Conservation (phyloP, 257 asterid genomes). For the Ilex aquifolium region DNA sequence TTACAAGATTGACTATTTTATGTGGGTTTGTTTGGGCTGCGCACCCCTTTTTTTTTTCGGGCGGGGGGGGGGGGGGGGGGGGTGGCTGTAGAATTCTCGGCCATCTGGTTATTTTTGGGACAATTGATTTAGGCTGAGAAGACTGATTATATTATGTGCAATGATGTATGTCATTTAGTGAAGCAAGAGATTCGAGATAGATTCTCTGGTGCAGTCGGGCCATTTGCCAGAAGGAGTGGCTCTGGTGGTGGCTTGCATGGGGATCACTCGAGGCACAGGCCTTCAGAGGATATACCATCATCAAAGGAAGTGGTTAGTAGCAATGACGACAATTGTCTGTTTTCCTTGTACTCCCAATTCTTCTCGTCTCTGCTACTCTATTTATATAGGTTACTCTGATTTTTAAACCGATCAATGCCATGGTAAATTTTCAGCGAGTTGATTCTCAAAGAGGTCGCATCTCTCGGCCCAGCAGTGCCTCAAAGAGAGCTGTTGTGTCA, state of each 20-base stretch:
- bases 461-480: constrained; percentile 52
- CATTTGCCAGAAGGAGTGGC: constrained; percentile 47
- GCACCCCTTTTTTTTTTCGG: no score
- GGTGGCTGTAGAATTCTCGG: no score
- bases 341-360: background rate
- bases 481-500: constrained; percentile 57
- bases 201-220: constrained; percentile 54
- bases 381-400: background rate
- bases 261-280: constrained; percentile 52
- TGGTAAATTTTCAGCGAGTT: constrained; percentile 33
- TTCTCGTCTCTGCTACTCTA: background rate
- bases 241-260: constrained; percentile 53
- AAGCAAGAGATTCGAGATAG: constrained; percentile 60
- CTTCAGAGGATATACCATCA: constrained; percentile 49
- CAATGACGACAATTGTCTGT: background rate
- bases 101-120: no score
- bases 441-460: constrained; percentile 57
- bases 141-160: no score
- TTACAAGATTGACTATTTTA: no score
- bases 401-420: no score
- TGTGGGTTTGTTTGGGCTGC: no score
- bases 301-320: constrained; percentile 61
- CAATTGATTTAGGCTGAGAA: no score
- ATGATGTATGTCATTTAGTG: constrained; percentile 28
- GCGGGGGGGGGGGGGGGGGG: no score